Evolutionary conservation across 805 yeast genomes (phyloP).

Genomic region (Cyberlindnera japonica): DNA sequence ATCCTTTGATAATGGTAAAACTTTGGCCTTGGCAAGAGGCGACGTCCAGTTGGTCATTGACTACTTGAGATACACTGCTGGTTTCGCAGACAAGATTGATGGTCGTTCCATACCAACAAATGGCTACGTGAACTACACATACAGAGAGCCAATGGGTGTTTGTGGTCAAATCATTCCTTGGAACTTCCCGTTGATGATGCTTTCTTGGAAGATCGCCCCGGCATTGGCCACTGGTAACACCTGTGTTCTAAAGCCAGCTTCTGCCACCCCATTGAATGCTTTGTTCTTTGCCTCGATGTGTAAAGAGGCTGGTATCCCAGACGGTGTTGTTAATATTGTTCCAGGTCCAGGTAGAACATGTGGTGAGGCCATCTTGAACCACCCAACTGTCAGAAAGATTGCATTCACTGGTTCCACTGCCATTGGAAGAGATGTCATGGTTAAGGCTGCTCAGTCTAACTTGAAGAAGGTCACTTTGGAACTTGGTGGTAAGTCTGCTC

Average conservation of each 20-base stretch:
- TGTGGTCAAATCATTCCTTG: constrained; percentile 85
- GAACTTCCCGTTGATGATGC: constrained; percentile 81
- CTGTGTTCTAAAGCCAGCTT: constrained; percentile 69
- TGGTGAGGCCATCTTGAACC: constrained; percentile 68
- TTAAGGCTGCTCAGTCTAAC: constrained; percentile 63
- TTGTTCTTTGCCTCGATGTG: constrained; percentile 57
- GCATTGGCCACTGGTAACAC: constrained; percentile 77
- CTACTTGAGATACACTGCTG: constrained; percentile 69
- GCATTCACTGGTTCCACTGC: constrained; percentile 83
- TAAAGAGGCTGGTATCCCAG: constrained; percentile 68
- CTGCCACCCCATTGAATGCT: constrained; percentile 73
- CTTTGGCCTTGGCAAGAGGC: constrained; percentile 59
- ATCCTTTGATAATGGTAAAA: constrained; percentile 75
- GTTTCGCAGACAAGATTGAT: constrained; percentile 64
- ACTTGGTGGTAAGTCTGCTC: constrained; percentile 82
- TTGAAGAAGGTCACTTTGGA: constrained; percentile 78
- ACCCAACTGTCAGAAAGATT: constrained; percentile 66
- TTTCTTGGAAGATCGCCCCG: constrained; percentile 77
- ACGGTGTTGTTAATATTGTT: constrained; percentile 70
- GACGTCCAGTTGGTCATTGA: constrained; percentile 63
- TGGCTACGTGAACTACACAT: constrained; percentile 57
- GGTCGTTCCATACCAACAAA: constrained; percentile 68
- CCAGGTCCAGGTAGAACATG: constrained; percentile 73
- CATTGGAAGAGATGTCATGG: constrained; percentile 69
- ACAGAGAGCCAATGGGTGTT: constrained; percentile 74